These are phyloP conservation scores for Pichia sp. DNA, from an alignment of 1,139 yeast species.

Conservation along the genomic window DNA sequence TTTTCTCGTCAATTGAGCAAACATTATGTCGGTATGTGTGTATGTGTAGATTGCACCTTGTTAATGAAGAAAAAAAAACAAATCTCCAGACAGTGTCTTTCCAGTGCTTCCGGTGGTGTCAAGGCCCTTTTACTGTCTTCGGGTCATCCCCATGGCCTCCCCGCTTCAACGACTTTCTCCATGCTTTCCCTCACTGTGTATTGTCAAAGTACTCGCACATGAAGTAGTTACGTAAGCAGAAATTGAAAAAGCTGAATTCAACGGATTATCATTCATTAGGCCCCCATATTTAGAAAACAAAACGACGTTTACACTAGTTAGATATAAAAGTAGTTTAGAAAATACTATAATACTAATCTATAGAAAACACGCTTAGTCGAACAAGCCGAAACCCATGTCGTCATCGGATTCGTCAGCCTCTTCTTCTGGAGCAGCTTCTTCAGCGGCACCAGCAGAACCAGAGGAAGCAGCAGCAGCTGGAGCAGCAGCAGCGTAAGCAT, in stretches of 20 bases:
- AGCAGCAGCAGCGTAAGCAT: conserved; percentile 98
- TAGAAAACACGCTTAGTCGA: conserved; percentile 61
- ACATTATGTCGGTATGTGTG: conserved; percentile 15
- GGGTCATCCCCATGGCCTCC: not conserved
- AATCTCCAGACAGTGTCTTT: not conserved
- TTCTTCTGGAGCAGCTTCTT: conserved; percentile 70
- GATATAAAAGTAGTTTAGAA: not conserved
- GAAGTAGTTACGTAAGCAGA: not conserved
- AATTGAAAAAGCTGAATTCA: too few species aligned
- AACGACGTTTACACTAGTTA: not conserved
- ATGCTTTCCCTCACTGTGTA: not conserved
- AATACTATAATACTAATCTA: conserved; percentile 6
- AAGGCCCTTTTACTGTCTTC: not conserved
- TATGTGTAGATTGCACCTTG: too few species aligned
- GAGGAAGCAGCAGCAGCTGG: conserved; percentile 75
- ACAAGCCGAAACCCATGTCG: conserved; percentile 97
- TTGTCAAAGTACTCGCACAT: not conserved
- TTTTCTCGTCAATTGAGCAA: conserved; percentile 20
- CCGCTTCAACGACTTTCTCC: not conserved
- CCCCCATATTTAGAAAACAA: too few species aligned
- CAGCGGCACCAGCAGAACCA: conserved; percentile 57
- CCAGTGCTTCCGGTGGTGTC: not conserved
- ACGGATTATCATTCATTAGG: too few species aligned
- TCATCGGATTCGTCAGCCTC: conserved; percentile 77
- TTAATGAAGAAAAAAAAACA: not conserved